Base-by-base conservation (phyloP, 352 stramenopile species). In the Globisporangium recalcitrans region DNA sequence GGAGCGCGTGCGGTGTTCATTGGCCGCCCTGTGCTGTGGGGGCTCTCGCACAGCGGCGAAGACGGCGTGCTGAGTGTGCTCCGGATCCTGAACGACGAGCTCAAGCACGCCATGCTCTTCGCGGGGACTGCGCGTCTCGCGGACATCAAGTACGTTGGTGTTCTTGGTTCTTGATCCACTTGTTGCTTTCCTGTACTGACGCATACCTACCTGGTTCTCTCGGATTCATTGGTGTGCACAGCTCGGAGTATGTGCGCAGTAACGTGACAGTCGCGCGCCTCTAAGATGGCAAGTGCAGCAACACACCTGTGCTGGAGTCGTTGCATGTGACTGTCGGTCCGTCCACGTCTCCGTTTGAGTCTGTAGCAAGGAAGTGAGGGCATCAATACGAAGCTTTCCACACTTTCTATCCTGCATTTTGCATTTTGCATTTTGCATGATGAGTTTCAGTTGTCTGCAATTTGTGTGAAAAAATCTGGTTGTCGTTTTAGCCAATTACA, bases 11-110 rank as follows among this genome's bases (percentile, higher is more conserved):
- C 95, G 1, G 96, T 99, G 11, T 97, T 98, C 32, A 70, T 99
- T 56, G 96, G 95, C 3, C 96, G 95, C 26, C 96, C 96, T 4
- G 74, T 98, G 21, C 93, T 99, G 47, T 99, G 97, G 72, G 87
- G 90, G 3, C 78, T 99, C 55, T 78, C 90, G 6, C 80, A 96
- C 58, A 97, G 86, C 55, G 85, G 96, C 29, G 75, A 98, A 70
- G 69, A 75, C 24, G 93, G 90, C 9, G 91, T 98, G 6, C 65
- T 78, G 22, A 85, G 90, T 52, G 78, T 98, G 62, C 75, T 98
- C 21, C 61, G 85, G 46, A 95, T 98, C 56, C 65, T 98, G 16
- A 93, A 95, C 65, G 85, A 83, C 22, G 95, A 98, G 69, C 73
- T 97, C 42, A 93, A 97, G 69, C 91, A 96, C 52, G 85, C 90